phyloP scores from a whole-genome alignment of 1,284 basidiomycete genomes.

The Tylopilus orsonianus region DNA sequence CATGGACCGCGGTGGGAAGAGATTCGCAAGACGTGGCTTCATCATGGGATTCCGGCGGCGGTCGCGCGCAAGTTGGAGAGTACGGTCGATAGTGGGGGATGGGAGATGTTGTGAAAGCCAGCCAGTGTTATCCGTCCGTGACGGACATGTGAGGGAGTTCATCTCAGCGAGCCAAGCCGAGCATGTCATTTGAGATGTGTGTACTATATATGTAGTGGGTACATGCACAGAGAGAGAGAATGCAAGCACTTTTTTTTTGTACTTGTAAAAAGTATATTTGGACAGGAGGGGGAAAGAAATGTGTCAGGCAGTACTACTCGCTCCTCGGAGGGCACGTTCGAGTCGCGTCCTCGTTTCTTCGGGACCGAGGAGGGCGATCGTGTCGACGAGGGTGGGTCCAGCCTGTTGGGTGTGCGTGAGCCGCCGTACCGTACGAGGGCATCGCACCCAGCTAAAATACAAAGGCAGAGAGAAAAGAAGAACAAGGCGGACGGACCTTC shows the following conservation, averaged over 20 bases:
- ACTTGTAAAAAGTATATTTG: no score
- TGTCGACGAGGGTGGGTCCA: slow-evolving; percentile 49
- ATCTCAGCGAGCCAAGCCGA: no score
- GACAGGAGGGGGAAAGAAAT: no score
- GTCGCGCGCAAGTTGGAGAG: slow-evolving; percentile 90
- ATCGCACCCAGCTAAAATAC: no score
- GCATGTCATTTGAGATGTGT: no score
- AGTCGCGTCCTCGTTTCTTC: slow-evolving; percentile 37
- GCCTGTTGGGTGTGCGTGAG: slow-evolving; percentile 33
- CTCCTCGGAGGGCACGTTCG: slow-evolving; percentile 12
- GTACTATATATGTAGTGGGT: no score
- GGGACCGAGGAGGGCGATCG: slow-evolving; percentile 43
- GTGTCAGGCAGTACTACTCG: neutral
- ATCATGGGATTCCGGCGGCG: slow-evolving; percentile 86
- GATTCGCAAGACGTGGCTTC: slow-evolving; percentile 86
- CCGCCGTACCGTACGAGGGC: no score
- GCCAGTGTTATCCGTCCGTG: no score
- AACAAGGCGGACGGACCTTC: slow-evolving; percentile 52
- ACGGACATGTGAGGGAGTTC: no score
- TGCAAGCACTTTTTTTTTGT: no score
- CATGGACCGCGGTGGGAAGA: slow-evolving; percentile 92
- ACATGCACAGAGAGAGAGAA: no score
- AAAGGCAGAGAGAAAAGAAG: neutral
- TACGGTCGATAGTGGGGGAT: slow-evolving; percentile 87
- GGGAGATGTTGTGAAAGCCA: slow-evolving; percentile 85